phyloP scores from a whole-genome alignment of 2,329 filamentous ascomycete species.

The Ciborinia camelliae region DNA sequence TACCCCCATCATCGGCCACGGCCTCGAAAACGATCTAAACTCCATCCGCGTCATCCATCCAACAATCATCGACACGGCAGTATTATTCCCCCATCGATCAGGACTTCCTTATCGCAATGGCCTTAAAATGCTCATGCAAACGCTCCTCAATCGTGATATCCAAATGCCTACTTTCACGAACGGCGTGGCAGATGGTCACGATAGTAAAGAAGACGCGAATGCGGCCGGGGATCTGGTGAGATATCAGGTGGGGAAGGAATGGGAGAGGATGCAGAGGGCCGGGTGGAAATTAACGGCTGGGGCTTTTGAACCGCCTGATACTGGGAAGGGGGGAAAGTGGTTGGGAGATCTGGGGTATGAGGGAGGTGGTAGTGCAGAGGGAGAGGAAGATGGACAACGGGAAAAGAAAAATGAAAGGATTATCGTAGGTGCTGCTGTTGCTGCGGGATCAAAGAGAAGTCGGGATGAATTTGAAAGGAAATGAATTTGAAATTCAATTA shows the following conservation, averaged over 20 bases:
- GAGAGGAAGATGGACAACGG: too few relatives aligned
- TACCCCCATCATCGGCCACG: constrained; percentile 88
- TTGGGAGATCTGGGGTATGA: background rate
- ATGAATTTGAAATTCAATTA: too few relatives aligned
- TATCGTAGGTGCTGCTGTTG: background rate
- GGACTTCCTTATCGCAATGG: constrained; percentile 76
- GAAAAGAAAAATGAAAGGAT: background rate
- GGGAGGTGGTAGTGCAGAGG: background rate
- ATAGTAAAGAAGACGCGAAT: constrained; percentile 86
- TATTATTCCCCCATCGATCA: constrained; percentile 74
- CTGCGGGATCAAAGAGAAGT: background rate
- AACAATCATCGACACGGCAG: constrained; percentile 77
- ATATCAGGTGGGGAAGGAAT: constrained; percentile 65
- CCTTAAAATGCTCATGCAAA: constrained; percentile 70
- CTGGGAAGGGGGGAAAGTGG: background rate
- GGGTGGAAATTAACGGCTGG: constrained; percentile 65
- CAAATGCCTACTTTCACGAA: constrained; percentile 61
- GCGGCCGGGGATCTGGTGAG: constrained; percentile 84
- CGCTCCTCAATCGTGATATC: constrained; percentile 70
- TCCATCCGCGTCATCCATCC: constrained; percentile 78
- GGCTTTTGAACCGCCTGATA: constrained; percentile 5
- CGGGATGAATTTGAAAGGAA: too few relatives aligned
- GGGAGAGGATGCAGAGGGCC: constrained; percentile 60
- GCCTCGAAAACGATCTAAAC: constrained; percentile 93
- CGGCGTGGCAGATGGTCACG: constrained; percentile 60